Base-by-base conservation (phyloP, 208 protist species). In the Novymonas esmeraldas region DNA sequence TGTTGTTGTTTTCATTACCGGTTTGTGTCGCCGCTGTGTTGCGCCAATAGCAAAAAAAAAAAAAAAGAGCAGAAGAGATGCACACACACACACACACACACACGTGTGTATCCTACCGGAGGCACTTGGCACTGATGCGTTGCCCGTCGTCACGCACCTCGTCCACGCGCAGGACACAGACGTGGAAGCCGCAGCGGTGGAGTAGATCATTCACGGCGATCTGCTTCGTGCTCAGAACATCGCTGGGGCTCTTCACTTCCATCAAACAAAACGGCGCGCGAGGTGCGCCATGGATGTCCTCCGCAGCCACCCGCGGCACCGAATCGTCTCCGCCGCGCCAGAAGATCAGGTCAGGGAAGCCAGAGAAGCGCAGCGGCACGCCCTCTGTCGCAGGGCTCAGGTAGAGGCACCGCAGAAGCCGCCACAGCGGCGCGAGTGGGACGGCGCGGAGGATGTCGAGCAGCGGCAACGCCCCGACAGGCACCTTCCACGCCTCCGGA, bases 111-210 rank as follows among this genome's bases (percentile, higher is more conserved):
- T 10, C 22, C 33, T 42, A 76, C 1, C 70, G 54, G 6, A 76
- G 16, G n/a, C 60, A 50, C 46, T 76, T 76, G 39, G 41, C 46
- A 49, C 54, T 76, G 20, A 76, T 55, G 0, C 45, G 56, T 48
- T 50, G 42, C 0, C 70, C 70, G 33, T 55, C 60, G 48, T 69
- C 54, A 26, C 70, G 36, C 39, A 77, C 65, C 10, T 99, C 98
- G 34, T 98, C 71, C 58, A 99, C 93, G 67, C 97, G 92, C 28
- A 90, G 81, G 39, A 98, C 89, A 92, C 51, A 75, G 24, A 90
- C 86, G 33, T 86, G 61, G 65, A 95, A 93, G 22, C 87, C 87
- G 46, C 85, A 92, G 13, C 79, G 75, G 38, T 65, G 66, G 28
- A 95, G 73, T 1, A 74, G 63, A 60, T 95, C 87, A 59, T 90